Percentiles rank a stretch among this genome's conserved stretches.
Evolutionary conservation across 78 protist genomes (phyloP).

Genomic region (Emiliania huxleyi): DNA sequence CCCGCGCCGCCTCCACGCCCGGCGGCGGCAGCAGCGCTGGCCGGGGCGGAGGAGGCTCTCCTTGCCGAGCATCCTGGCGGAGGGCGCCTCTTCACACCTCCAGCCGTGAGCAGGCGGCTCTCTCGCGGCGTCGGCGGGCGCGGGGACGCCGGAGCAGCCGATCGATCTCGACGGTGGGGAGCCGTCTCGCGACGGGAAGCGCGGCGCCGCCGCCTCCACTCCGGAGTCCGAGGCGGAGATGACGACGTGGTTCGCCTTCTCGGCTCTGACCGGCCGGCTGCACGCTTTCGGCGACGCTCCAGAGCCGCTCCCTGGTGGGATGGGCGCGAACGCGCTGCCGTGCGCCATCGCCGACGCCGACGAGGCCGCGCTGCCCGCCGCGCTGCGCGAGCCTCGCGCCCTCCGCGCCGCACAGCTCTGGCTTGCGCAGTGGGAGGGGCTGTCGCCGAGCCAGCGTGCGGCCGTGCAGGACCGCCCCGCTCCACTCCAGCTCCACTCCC

Average conservation of each 20-base stretch:
- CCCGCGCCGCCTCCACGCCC: background rate
- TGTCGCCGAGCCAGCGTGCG: background rate
- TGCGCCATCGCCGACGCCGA: background rate
- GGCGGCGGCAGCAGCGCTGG: background rate
- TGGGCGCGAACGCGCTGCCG: background rate
- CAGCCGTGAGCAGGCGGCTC: no score
- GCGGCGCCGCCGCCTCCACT: no score
- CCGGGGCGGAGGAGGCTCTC: background rate
- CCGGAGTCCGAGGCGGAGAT: background rate
- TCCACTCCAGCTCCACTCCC: no score
- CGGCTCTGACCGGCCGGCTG: background rate
- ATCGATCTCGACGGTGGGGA: no score
- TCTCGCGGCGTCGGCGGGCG: no score
- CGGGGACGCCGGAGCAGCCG: no score
- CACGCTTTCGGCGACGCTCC: background rate
- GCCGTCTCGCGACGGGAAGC: no score
- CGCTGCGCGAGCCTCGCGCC: background rate
- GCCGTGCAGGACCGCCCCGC: background rate
- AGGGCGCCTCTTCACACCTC: no score
- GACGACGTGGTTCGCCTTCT: background rate
- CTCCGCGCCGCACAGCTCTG: background rate
- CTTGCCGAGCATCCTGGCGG: no score
- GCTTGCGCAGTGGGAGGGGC: background rate
- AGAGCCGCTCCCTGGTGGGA: background rate
- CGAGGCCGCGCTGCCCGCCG: background rate